Evolutionary conservation across 2,329 filamentous ascomycete species (phyloP).

Genomic region (Phoma herbarum): DNA sequence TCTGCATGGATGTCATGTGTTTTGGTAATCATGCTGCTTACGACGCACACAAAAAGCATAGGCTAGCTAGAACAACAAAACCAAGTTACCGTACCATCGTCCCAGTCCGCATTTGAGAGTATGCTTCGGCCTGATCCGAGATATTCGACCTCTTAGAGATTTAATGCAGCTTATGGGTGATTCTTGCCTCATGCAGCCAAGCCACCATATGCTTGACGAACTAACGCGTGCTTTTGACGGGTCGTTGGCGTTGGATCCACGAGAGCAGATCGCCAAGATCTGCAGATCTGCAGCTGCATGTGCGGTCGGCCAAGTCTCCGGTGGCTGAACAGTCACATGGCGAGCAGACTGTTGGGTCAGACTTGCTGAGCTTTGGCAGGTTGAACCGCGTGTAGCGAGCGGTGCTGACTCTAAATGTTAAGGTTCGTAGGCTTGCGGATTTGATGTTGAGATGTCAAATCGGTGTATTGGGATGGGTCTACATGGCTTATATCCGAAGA

Average conservation of each 20-base stretch:
- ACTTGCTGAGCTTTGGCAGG: background rate
- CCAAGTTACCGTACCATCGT: constrained; percentile 8
- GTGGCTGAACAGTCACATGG: constrained; percentile 16
- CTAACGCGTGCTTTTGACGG: constrained; percentile 6
- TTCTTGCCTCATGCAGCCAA: background rate
- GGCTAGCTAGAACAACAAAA: constrained; percentile 14
- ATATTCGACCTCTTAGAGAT: background rate
- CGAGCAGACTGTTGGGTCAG: constrained; percentile 5
- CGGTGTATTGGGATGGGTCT: background rate
- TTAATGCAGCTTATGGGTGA: background rate
- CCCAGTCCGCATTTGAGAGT: background rate
- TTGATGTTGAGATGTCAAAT: background rate
- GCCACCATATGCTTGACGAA: background rate
- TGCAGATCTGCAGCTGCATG: constrained; percentile 18
- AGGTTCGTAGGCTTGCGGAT: background rate
- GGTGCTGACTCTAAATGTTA: background rate
- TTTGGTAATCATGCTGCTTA: constrained; percentile 16
- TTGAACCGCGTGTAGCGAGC: background rate
- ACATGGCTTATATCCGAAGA: background rate
- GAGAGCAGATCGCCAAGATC: constrained; percentile 13
- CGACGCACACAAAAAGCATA: constrained; percentile 15
- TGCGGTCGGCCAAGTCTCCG: constrained; percentile 9
- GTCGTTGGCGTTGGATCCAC: background rate
- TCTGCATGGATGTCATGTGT: constrained; percentile 17
- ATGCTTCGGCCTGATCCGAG: background rate